Base-by-base conservation (phyloP, 352 stramenopile species). In the Phytopythium mirpurense region DNA sequence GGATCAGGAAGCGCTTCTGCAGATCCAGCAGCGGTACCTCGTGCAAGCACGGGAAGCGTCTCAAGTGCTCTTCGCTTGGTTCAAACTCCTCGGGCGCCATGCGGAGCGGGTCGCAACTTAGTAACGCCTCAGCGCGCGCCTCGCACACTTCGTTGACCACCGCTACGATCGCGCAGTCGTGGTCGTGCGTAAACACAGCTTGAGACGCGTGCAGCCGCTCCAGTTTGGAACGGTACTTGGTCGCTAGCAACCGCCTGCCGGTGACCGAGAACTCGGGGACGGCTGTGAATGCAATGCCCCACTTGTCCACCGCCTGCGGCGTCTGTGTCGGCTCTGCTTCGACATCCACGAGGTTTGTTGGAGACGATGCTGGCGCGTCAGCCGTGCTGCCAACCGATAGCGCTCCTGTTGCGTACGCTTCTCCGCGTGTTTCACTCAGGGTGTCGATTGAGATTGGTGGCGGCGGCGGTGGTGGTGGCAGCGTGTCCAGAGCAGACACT, bases 101-200 rank as follows among this genome's bases (percentile, higher is more conserved):
- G 2, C 85, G 82, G n/a, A 95, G 61, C 16, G 85, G 83, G 42
- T 95, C 85, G 46, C 83, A 93, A 37, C 67, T 91, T 37, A 90
- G 40, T 18, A 89, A 57, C 6, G 79, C 83, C 54, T 93, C 83
- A 0, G 83, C 83, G 8, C 84, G 78, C 8, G 77, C 59, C 49
- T 93, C 85, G 41, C 83, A 95, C 18, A 93, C 80, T 38, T 87
- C 81, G 48, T 95, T 95, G 14, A 95, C 83, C 32, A 95, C 68
- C 47, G 85, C 69, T 5, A 92, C 83, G 7, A 95, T 68, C 12
- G 83, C 81, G 21, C 79, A 67, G 62, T 95, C 85, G 35, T 87
- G 75, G 21, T 83, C 71, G 15, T 51, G 55, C 0, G 64, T 73
- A 60, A 95, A 95, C 23, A 90, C 53, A 23, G 65, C 65, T 43